Evolutionary conservation across 495 filamentous ascomycete species (phyloP).

Genomic region (Penicillium alfredii): DNA sequence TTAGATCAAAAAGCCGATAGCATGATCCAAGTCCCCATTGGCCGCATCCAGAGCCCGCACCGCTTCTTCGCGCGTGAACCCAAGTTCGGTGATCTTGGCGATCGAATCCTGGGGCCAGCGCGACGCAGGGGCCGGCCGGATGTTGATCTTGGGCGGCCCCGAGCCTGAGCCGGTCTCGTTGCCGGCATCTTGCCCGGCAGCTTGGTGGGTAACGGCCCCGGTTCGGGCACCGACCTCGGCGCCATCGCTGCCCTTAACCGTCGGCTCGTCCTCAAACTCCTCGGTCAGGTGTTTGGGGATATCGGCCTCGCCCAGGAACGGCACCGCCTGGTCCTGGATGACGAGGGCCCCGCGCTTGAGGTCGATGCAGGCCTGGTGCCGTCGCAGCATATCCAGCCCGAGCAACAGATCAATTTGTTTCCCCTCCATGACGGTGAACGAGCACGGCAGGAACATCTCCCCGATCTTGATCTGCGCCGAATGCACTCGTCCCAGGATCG

Average conservation of each 20-base stretch:
- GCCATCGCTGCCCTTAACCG: slow-evolving; percentile 77
- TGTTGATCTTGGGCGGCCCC: slow-evolving; percentile 1
- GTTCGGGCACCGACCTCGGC: slow-evolving; percentile 77
- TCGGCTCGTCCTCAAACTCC: slow-evolving; percentile 70
- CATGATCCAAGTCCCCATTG: slow-evolving; percentile 78
- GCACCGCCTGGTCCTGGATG: slow-evolving; percentile 81
- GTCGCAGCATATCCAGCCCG: slow-evolving; percentile 91
- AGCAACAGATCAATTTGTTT: slow-evolving; percentile 95
- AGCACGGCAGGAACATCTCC: slow-evolving; percentile 77
- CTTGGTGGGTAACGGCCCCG: slow-evolving; percentile 69
- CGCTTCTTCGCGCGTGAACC: slow-evolving; percentile 71
- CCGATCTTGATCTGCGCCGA: slow-evolving; percentile 92
- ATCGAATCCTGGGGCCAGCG: slow-evolving; percentile 38
- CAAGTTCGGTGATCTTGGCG: slow-evolving; percentile 69
- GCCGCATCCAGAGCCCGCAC: slow-evolving; percentile 75
- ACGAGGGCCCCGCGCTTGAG: slow-evolving; percentile 70
- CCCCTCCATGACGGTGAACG: slow-evolving; percentile 99
- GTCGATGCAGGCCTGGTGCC: slow-evolving; percentile 90
- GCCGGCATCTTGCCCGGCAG: slow-evolving; percentile 25
- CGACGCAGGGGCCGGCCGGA: slow-evolving; percentile 21
- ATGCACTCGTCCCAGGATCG: slow-evolving; percentile 91
- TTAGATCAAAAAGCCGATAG: slow-evolving; percentile 74
- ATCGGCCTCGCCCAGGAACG: slow-evolving; percentile 87
- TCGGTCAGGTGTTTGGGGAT: slow-evolving; percentile 74
- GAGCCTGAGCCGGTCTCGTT: slow-evolving; percentile 14